phyloP scores from a whole-genome alignment of 495 filamentous ascomycete species.

The Annulohypoxylon moriforme region DNA sequence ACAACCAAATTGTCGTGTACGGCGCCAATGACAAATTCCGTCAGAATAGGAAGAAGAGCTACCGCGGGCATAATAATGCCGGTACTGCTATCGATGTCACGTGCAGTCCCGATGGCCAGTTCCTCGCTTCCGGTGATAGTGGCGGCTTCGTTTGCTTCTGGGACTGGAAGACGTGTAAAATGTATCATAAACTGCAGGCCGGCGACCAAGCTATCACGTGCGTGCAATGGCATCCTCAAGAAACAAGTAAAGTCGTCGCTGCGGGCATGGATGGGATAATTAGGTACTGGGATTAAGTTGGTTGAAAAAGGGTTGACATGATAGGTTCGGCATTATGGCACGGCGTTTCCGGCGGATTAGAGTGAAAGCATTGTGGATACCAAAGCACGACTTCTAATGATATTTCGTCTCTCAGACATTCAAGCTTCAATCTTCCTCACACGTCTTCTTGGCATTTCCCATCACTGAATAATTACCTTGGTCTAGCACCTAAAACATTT shows the following conservation, averaged over 20 bases:
- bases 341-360: conserved; percentile 25
- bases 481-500: too few relatives aligned
- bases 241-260: conserved; percentile 92
- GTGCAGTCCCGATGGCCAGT: conserved; percentile 90
- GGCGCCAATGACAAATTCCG: conserved; percentile 93
- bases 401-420: not conserved
- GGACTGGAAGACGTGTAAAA: conserved; percentile 99
- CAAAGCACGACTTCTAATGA: conserved; percentile 30
- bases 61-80: conserved; percentile 93
- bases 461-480: not conserved
- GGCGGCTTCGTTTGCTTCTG: conserved; percentile 93
- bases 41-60: conserved; percentile 96
- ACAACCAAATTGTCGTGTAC: conserved; percentile 98
- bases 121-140: conserved; percentile 84
- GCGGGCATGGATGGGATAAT: conserved; percentile 89
- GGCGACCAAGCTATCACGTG: conserved; percentile 82
- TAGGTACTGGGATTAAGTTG: conserved; percentile 88
- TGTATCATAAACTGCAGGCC: conserved; percentile 94
- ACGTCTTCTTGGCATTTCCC: not conserved
- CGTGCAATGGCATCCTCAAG: conserved; percentile 93
- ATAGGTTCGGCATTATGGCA: conserved; percentile 12
- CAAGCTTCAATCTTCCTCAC: not conserved
- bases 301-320: conserved; percentile 16
- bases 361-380: conserved; percentile 38
- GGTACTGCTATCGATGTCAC: conserved; percentile 92